Base-by-base conservation (phyloP, 805 yeast species). In the Candida silvicultrix region DNA sequence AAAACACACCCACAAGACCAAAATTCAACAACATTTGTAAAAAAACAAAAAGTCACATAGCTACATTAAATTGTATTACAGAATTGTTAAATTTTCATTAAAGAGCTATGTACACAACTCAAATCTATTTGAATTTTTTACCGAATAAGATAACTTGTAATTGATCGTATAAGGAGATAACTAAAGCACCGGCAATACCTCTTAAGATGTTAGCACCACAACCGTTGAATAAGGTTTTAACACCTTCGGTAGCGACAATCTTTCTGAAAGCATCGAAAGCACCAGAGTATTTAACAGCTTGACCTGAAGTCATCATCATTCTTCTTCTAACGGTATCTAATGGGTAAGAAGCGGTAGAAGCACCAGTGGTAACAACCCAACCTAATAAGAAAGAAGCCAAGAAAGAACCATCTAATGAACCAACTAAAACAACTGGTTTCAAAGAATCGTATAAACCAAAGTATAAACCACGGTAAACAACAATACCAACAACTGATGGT, bases 111-210 rank as follows among this genome's bases (percentile, higher is more conserved):
- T 25, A 23, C 19, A 21, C 16, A 48, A 44, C 44, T 44, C 41
- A 49, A 49, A 62, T 57, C 70, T 74, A 78, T 77, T 83, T 75
- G 83, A 88, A 89, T 77, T 89, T 88, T 88, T 89, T 89, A 76
- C 97, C 97, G 75, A 89, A 89, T 65, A 90, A 49, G 81, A 89
- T 83, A 77, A 89, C 74, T 80, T 89, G 97, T 73, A 89, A 79
- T 80, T 89, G 96, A 76, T 90, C 97, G 81, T 90, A 89, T 81
- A 90, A 68, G 79, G 97, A 89, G 74, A 89, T 88, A 66, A 90
- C 97, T 87, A 96, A 96, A 70, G 97, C 97, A 83, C 96, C 96
- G 75, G 97, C 97, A 71, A 89, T 96, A 88, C 97, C 97, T 85
- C 97, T 89, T 76, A 89, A 82, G 83, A 89, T 89, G 94, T 89